Evolutionary conservation across 2,329 filamentous ascomycete genomes (phyloP), one percentile per base, ranked within the genome.

Genomic region (Hypoxylon sp.): DNA sequence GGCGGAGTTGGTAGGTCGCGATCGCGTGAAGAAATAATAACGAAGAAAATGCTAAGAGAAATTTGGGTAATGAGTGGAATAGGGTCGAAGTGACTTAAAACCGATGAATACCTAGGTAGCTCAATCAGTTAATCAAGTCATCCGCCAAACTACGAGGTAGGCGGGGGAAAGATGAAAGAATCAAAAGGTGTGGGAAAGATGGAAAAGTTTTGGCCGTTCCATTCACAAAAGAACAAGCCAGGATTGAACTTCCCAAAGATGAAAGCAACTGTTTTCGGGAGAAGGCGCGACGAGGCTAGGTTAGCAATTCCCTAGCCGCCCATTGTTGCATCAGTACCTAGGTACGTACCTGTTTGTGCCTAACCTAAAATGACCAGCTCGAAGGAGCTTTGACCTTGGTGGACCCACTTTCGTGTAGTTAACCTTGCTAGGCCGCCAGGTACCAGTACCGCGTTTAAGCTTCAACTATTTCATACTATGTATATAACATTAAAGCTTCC

Each of bases 281-380:
- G 68, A 65, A 72, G 68, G 70, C 74, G 74, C 72, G 72, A 75
- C 73, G 67, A 74, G 72, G 73, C 72, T 74, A 74, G 72, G 73
- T 71, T 74, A 52, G 59, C 32, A 61, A 9, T 28, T 28, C 26
- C 22, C 48, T 55, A n/a, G 44, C 14, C 33, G 38, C 18, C 53
- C 51, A 28, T 33, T 40, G 45, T 51, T 64, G 18, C 36, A 51
- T 3, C n/a, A n/a, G n/a, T n/a, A n/a, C n/a, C n/a, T 30, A 7
- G 26, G 49, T 48, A 52, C 28, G 24, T 61, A 50, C 18, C 30
- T 28, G 12, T 40, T 40, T 24, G 9, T 33, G 51, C 30, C 59
- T 66, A 59, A 58, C 58, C 50, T 54, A 51, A 58, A 57, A 58
- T 55, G 44, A 28, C n/a, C 57, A 62, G 57, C 57, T 57, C 14